Base-by-base conservation (phyloP, 1,139 yeast species). In the Blastobotrys ciferrii region DNA sequence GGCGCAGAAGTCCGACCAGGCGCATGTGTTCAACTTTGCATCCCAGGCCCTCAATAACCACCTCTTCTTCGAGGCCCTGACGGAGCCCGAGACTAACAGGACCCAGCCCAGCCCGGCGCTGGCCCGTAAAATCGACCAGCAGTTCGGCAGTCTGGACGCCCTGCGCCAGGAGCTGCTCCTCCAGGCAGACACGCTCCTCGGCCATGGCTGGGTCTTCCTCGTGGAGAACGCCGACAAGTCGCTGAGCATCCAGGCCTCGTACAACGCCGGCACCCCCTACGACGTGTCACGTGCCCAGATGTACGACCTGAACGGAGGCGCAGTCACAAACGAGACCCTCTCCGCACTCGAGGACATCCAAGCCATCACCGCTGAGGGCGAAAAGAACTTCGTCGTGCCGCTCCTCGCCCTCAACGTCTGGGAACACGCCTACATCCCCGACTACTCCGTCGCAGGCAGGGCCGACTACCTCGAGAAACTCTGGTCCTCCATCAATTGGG, bases 21-120 rank as follows among this genome's bases (percentile, higher is more conserved):
- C 91, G 37, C 80, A 81, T 51, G 72, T 85, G 12, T 91, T 84
- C 75, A 94, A 89, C 70, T 80, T 76, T 63, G 97, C 98, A 11
- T 86, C 96, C 3, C 96, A 87, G 66, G 84, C 91, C 1, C 95
- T 87, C 70, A 91, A 89, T 71, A 92, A 92, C 71, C 98, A 92
- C 69, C 75, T 92, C 51, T 88, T 86, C 60, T 81, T 89, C 64
- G 82, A 85, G 65, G 86, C 87, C 61, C 74, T 91, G 51, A 54
- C 58, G n/a, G 51, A 52, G 18, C 52, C 60, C 12, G 56, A 53
- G 28, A 45, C 53, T 20, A 58, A 59, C 46, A 55, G 51, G 6
- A 62, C 69, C 13, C 60, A 59, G 50, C 74, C 76, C 18, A 54
- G 63, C 50, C 52, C 65, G 20, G 54, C 56, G 39, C 56, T 68